phyloP scores from a whole-genome alignment of 208 protist species.

The Leishmania arabica region DNA sequence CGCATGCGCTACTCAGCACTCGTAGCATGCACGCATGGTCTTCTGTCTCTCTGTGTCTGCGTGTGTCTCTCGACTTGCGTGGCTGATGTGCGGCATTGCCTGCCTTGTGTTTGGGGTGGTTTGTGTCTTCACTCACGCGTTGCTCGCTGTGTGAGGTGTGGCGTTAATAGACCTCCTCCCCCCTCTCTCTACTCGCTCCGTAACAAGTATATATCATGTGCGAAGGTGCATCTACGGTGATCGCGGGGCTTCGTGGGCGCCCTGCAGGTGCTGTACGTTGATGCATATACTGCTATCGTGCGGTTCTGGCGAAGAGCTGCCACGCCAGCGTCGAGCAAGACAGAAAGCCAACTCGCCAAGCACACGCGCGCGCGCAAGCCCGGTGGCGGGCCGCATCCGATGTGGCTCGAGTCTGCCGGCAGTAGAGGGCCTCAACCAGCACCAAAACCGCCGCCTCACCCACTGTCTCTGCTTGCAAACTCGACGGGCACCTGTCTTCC shows the following conservation, averaged over 20 bases:
- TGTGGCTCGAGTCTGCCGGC: neutral
- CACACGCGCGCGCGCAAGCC: neutral
- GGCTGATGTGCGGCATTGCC: neutral
- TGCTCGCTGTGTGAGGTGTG: neutral
- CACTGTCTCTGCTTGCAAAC: neutral
- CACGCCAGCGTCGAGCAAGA: neutral
- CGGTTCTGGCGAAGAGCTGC: neutral
- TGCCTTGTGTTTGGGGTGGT: neutral
- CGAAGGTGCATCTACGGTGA: neutral
- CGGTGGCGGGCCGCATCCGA: neutral
- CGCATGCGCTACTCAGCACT: neutral
- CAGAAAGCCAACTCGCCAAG: neutral
- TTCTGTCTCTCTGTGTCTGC: neutral
- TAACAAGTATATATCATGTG: neutral
- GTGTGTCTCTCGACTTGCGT: neutral
- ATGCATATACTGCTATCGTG: neutral
- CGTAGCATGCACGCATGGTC: neutral
- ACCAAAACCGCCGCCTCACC: neutral
- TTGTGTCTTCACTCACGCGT: neutral
- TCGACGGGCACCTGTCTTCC: no score
- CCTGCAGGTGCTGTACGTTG: neutral
- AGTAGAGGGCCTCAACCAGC: neutral
- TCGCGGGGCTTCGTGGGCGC: neutral
- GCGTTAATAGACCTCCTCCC: neutral
- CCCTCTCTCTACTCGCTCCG: neutral